These are phyloP conservation scores for Sisymbrium altissimum DNA, from an alignment of 345 rosid species.

Conservation along the genomic window DNA sequence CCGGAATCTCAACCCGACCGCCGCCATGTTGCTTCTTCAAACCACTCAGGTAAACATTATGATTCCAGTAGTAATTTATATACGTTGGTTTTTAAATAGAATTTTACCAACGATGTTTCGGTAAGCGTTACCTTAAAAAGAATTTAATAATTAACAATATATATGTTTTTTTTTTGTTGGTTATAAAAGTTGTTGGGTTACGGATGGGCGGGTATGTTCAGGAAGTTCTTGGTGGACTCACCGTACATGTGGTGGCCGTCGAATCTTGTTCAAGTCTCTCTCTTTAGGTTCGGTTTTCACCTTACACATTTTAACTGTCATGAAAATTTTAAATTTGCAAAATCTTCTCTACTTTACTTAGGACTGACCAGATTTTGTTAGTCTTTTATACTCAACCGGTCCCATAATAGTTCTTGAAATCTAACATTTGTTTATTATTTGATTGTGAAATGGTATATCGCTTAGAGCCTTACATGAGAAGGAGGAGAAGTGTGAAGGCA, in stretches of 20 bases:
- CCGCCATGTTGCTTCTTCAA: slow-evolving; percentile 46
- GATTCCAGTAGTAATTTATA: background rate
- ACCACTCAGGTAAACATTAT: slow-evolving; percentile 57
- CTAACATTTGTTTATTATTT: background rate
- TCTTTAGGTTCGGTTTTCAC: slow-evolving; percentile 31
- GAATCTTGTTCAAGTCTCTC: slow-evolving; percentile 50
- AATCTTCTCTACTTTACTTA: too few relatives aligned
- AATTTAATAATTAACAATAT: background rate
- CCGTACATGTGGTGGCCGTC: slow-evolving; percentile 68
- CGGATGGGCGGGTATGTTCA: slow-evolving; percentile 61
- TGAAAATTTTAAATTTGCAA: too few relatives aligned
- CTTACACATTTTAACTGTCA: too few relatives aligned
- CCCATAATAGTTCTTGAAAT: background rate
- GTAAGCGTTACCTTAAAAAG: background rate
- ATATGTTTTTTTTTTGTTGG: background rate
- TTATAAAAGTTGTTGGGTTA: slow-evolving; percentile 46
- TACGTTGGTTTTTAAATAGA: too few relatives aligned
- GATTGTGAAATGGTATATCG: background rate
- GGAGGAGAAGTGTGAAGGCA: slow-evolving; percentile 51
- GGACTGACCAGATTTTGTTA: background rate
- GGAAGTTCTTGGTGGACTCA: slow-evolving; percentile 47
- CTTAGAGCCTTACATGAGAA: slow-evolving; percentile 64
- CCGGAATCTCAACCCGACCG: slow-evolving; percentile 29
- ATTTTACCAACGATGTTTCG: background rate
- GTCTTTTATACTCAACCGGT: background rate